Evolutionary conservation across 2,329 filamentous ascomycete genomes (phyloP), one percentile per base, ranked within the genome.

Genomic region (Exophiala sideris): DNA sequence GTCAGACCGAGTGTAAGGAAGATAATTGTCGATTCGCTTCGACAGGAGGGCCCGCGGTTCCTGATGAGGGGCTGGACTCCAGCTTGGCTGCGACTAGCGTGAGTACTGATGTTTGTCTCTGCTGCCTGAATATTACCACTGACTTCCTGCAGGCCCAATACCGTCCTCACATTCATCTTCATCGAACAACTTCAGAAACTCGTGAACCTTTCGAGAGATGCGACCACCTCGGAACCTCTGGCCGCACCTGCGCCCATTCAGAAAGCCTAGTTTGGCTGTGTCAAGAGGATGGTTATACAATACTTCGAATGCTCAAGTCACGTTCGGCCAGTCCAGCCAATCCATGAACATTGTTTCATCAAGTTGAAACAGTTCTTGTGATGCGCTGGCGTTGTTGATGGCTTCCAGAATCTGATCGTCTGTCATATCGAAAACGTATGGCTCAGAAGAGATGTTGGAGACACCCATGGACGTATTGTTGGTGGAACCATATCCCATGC

Each of bases 401-500:
- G 84, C 82, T 59, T 86, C 82, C 4, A 82, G 77, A 44, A 87
- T 84, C 64, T 88, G 83, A 54, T 85, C 79, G 53, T 86, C 83
- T 1, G 84, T 87, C 85, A 88, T 88, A 32, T 82, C 75, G 2
- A 61, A 60, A n/a, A 61, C 52, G 52, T 59, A 61, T 20, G 58
- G 58, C 12, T 59, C 51, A 10, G 45, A 11, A 24, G 45, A 9
- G 7, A 20, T 45, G 12, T 56, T 52, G n/a, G 49, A 35, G 11
- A 39, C 29, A 8, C 29, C 35, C 18, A 45, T 42, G n/a, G 51
- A 10, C 7, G 47, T 20, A 18, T n/a, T 35, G 7, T 42, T 51
- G 18, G 50, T 12, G 4, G 48, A 42, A 12, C 33, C 16, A 45
- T 52, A 52, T n/a, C 50, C 36, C 9, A 36, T 7, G 24, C 50